Evolutionary conservation across 2,329 filamentous ascomycete genomes (phyloP).

Genomic region (Fusarium oligoseptatum): DNA sequence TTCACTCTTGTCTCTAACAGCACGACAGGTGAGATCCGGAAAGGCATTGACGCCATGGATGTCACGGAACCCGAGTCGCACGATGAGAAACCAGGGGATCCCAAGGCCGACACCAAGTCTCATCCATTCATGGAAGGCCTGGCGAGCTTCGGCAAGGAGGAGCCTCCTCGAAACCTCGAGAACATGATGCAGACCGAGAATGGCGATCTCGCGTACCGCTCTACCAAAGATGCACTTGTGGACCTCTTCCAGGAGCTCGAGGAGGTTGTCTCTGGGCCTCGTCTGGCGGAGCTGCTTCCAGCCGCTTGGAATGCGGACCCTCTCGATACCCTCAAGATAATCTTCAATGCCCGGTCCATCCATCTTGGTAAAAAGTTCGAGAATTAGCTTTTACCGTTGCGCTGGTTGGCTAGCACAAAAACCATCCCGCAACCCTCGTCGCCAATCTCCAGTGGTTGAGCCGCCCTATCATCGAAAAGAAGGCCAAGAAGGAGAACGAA

Average conservation of each 20-base stretch:
- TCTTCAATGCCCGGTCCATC: slow-evolving; percentile 72
- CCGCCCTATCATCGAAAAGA: slow-evolving; percentile 68
- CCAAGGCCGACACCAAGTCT: neutral
- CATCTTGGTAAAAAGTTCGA: slow-evolving; percentile 70
- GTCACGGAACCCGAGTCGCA: slow-evolving; percentile 16
- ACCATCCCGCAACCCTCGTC: slow-evolving; percentile 68
- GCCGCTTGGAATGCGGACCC: slow-evolving; percentile 64
- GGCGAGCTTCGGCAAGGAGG: slow-evolving; percentile 32
- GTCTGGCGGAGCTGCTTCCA: slow-evolving; percentile 58
- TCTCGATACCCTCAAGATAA: slow-evolving; percentile 66
- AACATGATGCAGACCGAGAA: slow-evolving; percentile 68
- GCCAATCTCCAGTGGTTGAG: slow-evolving; percentile 68
- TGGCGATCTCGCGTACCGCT: slow-evolving; percentile 60
- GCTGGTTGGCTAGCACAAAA: slow-evolving; percentile 67
- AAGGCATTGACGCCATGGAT: slow-evolving; percentile 26
- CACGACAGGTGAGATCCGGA: slow-evolving; percentile 43
- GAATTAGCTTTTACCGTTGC: slow-evolving; percentile 63
- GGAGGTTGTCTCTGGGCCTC: slow-evolving; percentile 52
- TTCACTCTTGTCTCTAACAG: slow-evolving; percentile 47
- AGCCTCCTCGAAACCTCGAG: slow-evolving; percentile 40
- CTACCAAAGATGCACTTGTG: slow-evolving; percentile 60
- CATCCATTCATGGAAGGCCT: slow-evolving; percentile 55
- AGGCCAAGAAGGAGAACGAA: slow-evolving; percentile 55
- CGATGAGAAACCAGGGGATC: slow-evolving; percentile 1
- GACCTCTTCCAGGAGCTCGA: slow-evolving; percentile 69